phyloP scores from a whole-genome alignment of 2,329 filamentous ascomycete genomes.

The Colletotrichum gloeosporioides region DNA sequence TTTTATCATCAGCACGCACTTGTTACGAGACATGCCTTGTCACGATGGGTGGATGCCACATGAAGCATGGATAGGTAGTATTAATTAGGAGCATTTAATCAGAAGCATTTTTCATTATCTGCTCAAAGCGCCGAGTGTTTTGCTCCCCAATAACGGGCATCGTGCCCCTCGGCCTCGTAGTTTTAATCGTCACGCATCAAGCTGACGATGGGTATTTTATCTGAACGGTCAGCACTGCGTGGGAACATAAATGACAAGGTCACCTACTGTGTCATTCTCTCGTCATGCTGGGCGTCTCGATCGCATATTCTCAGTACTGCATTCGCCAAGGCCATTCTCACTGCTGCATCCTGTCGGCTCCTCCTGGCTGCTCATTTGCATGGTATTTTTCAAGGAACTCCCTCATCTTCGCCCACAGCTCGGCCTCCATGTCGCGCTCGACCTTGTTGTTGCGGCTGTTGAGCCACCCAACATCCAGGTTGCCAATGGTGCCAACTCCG shows the following conservation, averaged over 20 bases:
- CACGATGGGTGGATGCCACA: background rate
- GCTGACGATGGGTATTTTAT: background rate
- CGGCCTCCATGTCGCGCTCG: conserved; percentile 81
- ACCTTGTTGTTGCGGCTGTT: conserved; percentile 86
- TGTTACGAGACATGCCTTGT: background rate
- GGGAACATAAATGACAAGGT: background rate
- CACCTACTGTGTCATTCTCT: background rate
- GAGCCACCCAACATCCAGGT: conserved; percentile 84
- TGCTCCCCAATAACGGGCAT: background rate
- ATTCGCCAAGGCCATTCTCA: background rate
- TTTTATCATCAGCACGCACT: background rate
- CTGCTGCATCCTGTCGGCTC: conserved; percentile 17
- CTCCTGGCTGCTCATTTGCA: background rate
- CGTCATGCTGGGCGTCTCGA: background rate
- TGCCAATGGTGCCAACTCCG: conserved; percentile 60
- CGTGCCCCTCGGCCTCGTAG: background rate
- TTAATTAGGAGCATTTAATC: background rate
- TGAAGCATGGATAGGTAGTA: background rate
- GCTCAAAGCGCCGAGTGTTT: background rate
- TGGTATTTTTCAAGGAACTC: conserved; percentile 37
- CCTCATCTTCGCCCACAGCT: conserved; percentile 67
- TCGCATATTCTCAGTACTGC: background rate
- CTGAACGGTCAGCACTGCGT: background rate
- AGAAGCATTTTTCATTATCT: background rate
- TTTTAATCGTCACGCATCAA: background rate